Evolutionary conservation across 352 stramenopile genomes (phyloP), one percentile per base, ranked within the genome.

Genomic region (Globisporangium orthogonon): DNA sequence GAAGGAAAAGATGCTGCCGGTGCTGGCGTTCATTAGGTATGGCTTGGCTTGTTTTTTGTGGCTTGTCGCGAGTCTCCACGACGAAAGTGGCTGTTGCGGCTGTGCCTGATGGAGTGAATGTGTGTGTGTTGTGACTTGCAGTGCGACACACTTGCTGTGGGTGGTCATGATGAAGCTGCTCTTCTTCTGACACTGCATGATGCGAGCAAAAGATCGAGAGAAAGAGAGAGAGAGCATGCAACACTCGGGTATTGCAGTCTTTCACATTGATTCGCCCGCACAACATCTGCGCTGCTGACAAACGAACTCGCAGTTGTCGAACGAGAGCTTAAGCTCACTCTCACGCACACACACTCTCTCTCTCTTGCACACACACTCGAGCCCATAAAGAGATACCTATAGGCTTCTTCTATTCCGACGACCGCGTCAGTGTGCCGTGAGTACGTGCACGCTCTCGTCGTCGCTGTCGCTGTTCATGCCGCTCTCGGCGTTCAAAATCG

Each of bases 1-100:
- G 35, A 92, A 95, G 60, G 85, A 95, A 53, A 95, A 95, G 57
- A 90, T 93, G 78, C 64, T 95, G 15, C 83, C 85, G 18, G 63
- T 95, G 47, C 66, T 95, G 10, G 78, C 78, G 28, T 72, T 95
- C 51, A 89, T 95, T 60, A 84, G 81, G 85, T 94, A 70, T 45
- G 37, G 14, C 4, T 37, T 37, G 33, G 33, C 33, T 37, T 5
- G 33, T 11, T 4, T 18, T 7, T 37, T 7, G 29, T 54, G 7
- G 2, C 48, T 40, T 35, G 23, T 23, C 23, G 23, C 23, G 23
- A 23, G 23, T 23, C 23, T 23, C 23, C 23, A 23, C 23, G 23
- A 23, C 23, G 23, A 23, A 23, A 23, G 23, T 23, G 23, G 23
- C 23, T 23, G 23, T 23, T 23, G 33, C 33, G 5, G 33, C 33